Base-by-base conservation (phyloP, 2,329 filamentous ascomycete genomes). In the Ophiostoma perfectum region DNA sequence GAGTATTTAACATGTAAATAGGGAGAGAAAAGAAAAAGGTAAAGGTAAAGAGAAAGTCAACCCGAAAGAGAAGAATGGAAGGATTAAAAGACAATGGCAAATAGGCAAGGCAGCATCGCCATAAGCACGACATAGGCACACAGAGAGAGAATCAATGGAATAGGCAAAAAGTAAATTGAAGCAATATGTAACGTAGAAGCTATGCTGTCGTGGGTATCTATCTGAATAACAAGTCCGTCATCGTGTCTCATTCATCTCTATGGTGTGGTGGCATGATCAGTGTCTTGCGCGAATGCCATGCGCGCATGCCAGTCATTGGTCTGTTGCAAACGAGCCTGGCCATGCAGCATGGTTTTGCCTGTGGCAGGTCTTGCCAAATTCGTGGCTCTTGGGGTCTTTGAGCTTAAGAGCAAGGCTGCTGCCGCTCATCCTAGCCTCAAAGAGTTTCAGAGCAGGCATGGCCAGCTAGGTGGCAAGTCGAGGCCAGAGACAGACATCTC, bases 161-260 rank as follows among this genome's bases (percentile, higher is more conserved):
- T 3, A 12, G 42, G 42, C 42, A 45, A 27, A 8, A 27, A 27
- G 7, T 55, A 27, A 27, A 55, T 27, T 27, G 27, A 27, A 27
- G 27, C 27, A 27, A 55, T 16, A 16, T 12, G 45, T 55, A n/a
- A 44, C 44, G 27, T 12, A 27, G 8, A 60, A 60, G n/a, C 6
- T 12, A 36, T 9, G 39, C 41, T 27, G 8, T 64, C 5, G n/a
- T 64, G 63, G 63, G 63, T 64, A 64, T 64, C 63, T 64, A 64
- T 12, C 41, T 12, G 18, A 45, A 44, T 63, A n/a, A 27, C 27
- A 27, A 45, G 47, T 64, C 39, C 42, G 16, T 64, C 62, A 42
- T 64, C 41, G 41, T 64, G 14, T 64, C 63, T 18, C 42, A 47
- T 27, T 27, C 42, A 64, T 27, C n/a, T 64, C 63, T 36, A 64